A percentile compares a stretch with the other conserved stretches of the same genome.
These are phyloP conservation scores for Biscogniauxia marginata DNA, from an alignment of 2,329 filamentous ascomycete genomes.

Conservation along the genomic window DNA sequence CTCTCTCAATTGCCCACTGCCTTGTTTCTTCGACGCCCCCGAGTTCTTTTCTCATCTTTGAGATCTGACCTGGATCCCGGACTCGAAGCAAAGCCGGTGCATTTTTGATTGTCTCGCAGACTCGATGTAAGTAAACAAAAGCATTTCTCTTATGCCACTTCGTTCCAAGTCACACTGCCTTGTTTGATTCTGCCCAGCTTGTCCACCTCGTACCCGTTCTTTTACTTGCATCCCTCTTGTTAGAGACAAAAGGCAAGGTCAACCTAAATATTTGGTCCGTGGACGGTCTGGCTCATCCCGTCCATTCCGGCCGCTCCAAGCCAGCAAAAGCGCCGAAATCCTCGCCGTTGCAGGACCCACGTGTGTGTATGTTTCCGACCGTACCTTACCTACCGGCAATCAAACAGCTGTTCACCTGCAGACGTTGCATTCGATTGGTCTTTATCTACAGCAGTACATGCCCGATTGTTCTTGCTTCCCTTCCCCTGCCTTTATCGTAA, in stretches of 20 bases:
- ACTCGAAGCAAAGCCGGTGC: conserved; percentile 9
- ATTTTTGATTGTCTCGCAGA: conserved; percentile 6
- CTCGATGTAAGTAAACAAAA: conserved; percentile 14
- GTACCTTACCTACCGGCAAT: not conserved
- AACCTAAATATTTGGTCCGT: not conserved
- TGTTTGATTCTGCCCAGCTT: not conserved
- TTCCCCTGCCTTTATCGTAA: not conserved
- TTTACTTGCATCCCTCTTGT: not conserved
- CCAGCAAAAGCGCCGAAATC: not conserved
- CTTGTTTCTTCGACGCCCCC: not conserved
- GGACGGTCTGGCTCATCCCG: not conserved
- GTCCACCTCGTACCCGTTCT: not conserved
- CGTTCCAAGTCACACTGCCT: not conserved
- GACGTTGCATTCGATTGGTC: not conserved
- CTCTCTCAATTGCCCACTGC: not conserved
- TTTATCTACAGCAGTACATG: not conserved
- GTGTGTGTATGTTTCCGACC: not conserved
- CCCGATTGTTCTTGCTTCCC: not conserved
- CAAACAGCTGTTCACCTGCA: not conserved
- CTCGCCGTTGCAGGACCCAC: conserved; percentile 12
- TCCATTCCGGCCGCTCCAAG: not conserved
- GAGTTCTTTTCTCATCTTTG: not conserved
- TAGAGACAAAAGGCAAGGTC: not conserved
- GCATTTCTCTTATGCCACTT: not conserved
- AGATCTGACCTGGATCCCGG: conserved; percentile 2